Conservation (phyloP, 2,329 filamentous ascomycete species). For the Lachnellula hyalina region DNA sequence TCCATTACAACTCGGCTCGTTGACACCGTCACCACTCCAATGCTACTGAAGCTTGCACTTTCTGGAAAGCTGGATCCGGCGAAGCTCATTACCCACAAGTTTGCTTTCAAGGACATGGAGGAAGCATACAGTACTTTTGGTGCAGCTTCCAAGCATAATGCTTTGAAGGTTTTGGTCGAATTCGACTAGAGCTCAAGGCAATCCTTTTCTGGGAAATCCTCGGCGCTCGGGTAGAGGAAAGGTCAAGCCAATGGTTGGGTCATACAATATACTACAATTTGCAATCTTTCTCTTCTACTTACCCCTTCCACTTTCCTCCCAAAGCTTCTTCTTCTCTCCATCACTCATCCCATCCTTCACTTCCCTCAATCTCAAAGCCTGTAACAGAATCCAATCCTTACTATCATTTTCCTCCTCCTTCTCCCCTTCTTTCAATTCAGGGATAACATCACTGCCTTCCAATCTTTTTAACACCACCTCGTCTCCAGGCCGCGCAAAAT, state of each 20-base stretch:
- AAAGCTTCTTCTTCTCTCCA: slow-evolving; percentile 19
- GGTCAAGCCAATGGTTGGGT: too few species aligned
- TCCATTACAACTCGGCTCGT: slow-evolving; percentile 44
- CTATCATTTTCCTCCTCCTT: slow-evolving; percentile 18
- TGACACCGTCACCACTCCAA: slow-evolving; percentile 43
- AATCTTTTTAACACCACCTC: slow-evolving; percentile 32
- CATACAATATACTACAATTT: too few species aligned
- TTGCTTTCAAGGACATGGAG: slow-evolving; percentile 39
- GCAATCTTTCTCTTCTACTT: background rate
- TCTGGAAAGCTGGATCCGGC: slow-evolving; percentile 38
- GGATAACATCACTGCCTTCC: slow-evolving; percentile 20
- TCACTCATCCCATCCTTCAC: slow-evolving; percentile 7
- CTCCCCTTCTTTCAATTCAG: slow-evolving; percentile 12
- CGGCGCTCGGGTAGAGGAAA: too few species aligned
- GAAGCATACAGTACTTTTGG: slow-evolving; percentile 41
- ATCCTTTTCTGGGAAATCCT: too few species aligned
- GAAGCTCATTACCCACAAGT: slow-evolving; percentile 42
- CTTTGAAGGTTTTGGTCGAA: slow-evolving; percentile 41
- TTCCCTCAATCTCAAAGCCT: slow-evolving; percentile 20
- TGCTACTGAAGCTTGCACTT: slow-evolving; percentile 42
- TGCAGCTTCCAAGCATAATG: slow-evolving; percentile 37
- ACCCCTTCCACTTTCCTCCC: slow-evolving; percentile 18
- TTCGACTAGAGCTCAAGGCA: background rate
- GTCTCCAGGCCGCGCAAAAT: slow-evolving; percentile 48
- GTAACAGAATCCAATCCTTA: slow-evolving; percentile 24